phyloP scores from a whole-genome alignment of 129 eudicot genomes.

The Flaveria robusta region DNA sequence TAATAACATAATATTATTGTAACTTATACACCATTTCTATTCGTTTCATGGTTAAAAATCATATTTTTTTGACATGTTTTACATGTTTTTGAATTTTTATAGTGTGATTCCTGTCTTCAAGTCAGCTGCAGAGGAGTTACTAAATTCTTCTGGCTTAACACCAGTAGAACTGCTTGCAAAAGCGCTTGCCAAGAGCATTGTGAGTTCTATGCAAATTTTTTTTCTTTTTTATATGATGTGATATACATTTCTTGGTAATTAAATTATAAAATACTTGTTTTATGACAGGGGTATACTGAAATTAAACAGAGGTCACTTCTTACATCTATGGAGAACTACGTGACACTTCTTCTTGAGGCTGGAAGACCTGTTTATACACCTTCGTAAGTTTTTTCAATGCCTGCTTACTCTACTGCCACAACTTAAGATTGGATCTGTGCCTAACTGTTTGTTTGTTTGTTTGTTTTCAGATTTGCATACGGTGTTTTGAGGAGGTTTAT shows the following conservation, averaged over 20 bases:
- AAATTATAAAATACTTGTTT: neutral
- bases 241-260: neutral
- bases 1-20: conserved; percentile 8
- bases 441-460: neutral
- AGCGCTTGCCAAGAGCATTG: conserved; percentile 89
- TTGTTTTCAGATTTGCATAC: conserved; percentile 58
- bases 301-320: conserved; percentile 82
- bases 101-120: conserved; percentile 88
- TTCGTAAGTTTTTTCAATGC: conserved; percentile 50
- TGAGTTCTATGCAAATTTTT: conserved; percentile 33
- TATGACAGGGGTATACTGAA: conserved; percentile 77
- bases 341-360: conserved; percentile 71
- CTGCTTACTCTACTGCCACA: neutral
- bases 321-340: conserved; percentile 77
- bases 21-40: too few relatives aligned
- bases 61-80: neutral
- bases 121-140: conserved; percentile 81
- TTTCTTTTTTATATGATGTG: neutral
- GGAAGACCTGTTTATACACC: conserved; percentile 74
- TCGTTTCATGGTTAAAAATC: neutral
- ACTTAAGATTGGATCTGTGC: neutral
- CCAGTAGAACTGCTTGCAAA: conserved; percentile 82
- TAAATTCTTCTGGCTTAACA: conserved; percentile 60
- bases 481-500: conserved; percentile 76
- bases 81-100: conserved; percentile 1